Evolutionary conservation across 495 filamentous ascomycete species (phyloP), one percentile per base, ranked within the genome.

Genomic region (Parathielavia hyrcaniae): DNA sequence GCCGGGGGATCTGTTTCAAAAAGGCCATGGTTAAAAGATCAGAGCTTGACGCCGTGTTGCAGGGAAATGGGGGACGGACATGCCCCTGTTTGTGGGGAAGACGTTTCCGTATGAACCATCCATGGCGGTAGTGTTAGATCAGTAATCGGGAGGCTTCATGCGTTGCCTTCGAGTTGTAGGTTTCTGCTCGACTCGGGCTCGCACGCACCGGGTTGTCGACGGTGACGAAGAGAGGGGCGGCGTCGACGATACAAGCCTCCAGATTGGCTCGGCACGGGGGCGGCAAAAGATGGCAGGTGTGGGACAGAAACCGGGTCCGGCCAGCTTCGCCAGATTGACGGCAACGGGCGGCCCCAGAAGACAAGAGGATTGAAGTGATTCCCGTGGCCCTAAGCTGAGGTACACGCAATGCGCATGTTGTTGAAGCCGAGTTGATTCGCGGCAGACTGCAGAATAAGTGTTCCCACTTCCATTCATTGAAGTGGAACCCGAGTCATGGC

Each of bases 101-200:
- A 68, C 57, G 39, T 69, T 71, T 51, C 69, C 69, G 49, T 71
- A 71, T 43, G 69, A 52, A 9, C 69, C 69, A 40, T 69, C 69
- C 68, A 71, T 71, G 13, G 55, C 57, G 56, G 55, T 41, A 26
- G 40, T 34, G 7, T 41, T 17, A 43, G 47, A 9, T 62, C 22
- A 61, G 35, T 22, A 47, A 23, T 50, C 22, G 51, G 13, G 35
- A 57, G 53, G 12, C 23, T 32, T 38, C 58, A 61, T 48, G 48
- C 20, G 23, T 41, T 14, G 4, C 53, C 10, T n/a, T 16, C 23
- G 41, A 1, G 30, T 55, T 17, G 26, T 20, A 17, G 40, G 46
- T 0, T 30, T 5, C 17, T 14, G 17, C n/a, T 11, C 41, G 10
- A 17, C 17, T 8, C 41, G 30, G 1, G n/a, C 13, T 23, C 6